Evolutionary conservation across 2,329 filamentous ascomycete species (phyloP), one percentile per base, ranked within the genome.

Genomic region (Ophiostoma ips): DNA sequence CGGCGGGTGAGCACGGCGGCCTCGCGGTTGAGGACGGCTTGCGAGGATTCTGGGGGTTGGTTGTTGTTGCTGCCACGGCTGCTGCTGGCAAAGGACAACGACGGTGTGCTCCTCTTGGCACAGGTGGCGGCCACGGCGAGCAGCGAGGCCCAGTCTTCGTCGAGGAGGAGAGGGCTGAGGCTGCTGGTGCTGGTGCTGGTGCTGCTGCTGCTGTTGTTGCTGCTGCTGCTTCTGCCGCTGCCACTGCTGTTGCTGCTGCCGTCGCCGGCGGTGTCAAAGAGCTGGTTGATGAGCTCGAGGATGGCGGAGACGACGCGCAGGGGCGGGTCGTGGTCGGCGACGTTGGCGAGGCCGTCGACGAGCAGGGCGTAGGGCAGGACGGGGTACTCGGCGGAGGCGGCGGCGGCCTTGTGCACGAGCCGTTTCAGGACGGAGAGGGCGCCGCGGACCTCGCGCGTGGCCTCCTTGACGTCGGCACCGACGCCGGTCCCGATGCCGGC

Each of bases 91-190:
- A 50, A 51, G 0, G 43, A 41, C 18, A 12, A 16, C 1, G 33
- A 19, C 10, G 50, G 48, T 5, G 15, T 48, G 51, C 53, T 61
- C 45, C 61, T 60, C 48, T 64, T 66, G 49, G 66, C 71, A 59
- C 81, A 84, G 50, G 71, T 71, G 3, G 68, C 67, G 2, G 77
- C 76, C 16, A 83, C 72, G 18, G 76, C 69, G 16, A 85, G 70
- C 51, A 83, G 68, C 5, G 71, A 63, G 2, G 72, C 70, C 79
- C 82, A 83, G 59, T 84, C 79, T 57, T 83, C 80, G 50, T 83
- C 79, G 38, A 75, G 64, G 19, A 84, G 63, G 45, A 81, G 66
- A 13, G 67, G 66, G 54, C 77, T 77, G 43, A 83, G 62, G 18
- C 68, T 68, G 18, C 71, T n/a, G n/a, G n/a, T n/a, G n/a, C n/a